Evolutionary conservation across 495 filamentous ascomycete genomes (phyloP).

Genomic region (Podospora conica): DNA sequence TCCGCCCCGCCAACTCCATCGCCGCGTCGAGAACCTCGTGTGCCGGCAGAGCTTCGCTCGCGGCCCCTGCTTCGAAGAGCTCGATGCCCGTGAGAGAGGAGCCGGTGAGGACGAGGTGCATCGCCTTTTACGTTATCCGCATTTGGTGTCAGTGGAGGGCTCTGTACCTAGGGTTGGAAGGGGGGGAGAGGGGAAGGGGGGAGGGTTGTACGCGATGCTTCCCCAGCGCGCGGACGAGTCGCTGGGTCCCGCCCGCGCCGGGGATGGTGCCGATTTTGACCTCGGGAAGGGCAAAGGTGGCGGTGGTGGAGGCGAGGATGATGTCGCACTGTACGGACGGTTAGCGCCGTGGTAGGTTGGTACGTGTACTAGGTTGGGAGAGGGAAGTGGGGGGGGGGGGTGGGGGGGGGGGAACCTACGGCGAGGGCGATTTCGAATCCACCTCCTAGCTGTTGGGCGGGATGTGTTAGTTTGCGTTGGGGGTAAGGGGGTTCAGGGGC

Average conservation of each 20-base stretch:
- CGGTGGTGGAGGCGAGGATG: constrained; percentile 29
- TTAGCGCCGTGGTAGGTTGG: constrained; percentile 15
- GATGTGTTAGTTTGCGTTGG: not conserved
- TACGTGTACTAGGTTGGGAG: no score
- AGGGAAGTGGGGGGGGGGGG: not conserved
- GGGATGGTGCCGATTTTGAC: constrained; percentile 40
- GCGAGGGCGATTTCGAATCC: constrained; percentile 32
- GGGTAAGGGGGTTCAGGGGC: no score
- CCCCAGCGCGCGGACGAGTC: constrained; percentile 34
- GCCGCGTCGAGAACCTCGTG: not conserved
- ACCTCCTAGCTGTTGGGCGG: constrained; percentile 25
- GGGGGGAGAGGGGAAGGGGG: no score
- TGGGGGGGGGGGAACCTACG: constrained; percentile 10
- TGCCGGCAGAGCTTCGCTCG: not conserved
- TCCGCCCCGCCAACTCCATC: not conserved
- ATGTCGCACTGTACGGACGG: constrained; percentile 25
- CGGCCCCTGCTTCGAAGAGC: not conserved
- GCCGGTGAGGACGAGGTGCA: not conserved
- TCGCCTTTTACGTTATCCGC: no score
- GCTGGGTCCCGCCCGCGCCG: constrained; percentile 39
- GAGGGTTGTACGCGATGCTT: no score
- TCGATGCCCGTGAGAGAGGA: not conserved
- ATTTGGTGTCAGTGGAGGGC: no score
- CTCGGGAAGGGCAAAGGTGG: constrained; percentile 39
- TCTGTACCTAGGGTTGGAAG: no score